A percentile compares a stretch with the other conserved stretches of the same genome.
These are phyloP conservation scores for Epichloe scottii DNA, from an alignment of 2,329 filamentous ascomycete species.

Conservation along the genomic window DNA sequence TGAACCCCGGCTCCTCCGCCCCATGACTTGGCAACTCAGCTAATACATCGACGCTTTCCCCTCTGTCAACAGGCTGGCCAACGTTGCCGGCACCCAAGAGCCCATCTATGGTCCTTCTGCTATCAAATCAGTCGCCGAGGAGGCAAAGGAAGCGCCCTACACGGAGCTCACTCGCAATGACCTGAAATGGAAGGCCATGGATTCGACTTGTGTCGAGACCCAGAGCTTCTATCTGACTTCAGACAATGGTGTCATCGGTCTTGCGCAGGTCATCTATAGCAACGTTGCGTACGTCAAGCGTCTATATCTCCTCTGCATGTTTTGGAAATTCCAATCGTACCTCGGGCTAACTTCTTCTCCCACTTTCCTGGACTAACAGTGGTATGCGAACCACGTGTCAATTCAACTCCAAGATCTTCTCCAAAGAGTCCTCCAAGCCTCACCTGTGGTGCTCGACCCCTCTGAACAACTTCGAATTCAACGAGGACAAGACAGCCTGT, in stretches of 20 bases:
- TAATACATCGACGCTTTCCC: slow-evolving; percentile 4
- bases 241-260: slow-evolving; percentile 62
- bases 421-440: slow-evolving; percentile 56
- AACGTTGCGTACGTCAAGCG: slow-evolving; percentile 66
- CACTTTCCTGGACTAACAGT: slow-evolving; percentile 32
- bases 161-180: slow-evolving; percentile 68
- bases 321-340: neutral
- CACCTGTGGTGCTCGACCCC: slow-evolving; percentile 76
- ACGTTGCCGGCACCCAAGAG: slow-evolving; percentile 91
- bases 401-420: slow-evolving; percentile 91
- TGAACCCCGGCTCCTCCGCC: neutral
- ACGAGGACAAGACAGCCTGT: slow-evolving; percentile 70
- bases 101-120: slow-evolving; percentile 87
- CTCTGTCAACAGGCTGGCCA: slow-evolving; percentile 39
- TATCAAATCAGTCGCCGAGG: slow-evolving; percentile 73
- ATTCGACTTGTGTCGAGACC: slow-evolving; percentile 84
- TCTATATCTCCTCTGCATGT: neutral
- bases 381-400: slow-evolving; percentile 83
- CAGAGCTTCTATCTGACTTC: slow-evolving; percentile 85
- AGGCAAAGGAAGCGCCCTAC: slow-evolving; percentile 65
- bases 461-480: slow-evolving; percentile 69
- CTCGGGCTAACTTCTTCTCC: neutral
- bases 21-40: slow-evolving; percentile 5
- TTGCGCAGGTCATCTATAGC: slow-evolving; percentile 93
- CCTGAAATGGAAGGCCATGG: slow-evolving; percentile 69